Evolutionary conservation across 176 grass and related monocot genomes (phyloP).

Genomic region (Zea mays): DNA sequence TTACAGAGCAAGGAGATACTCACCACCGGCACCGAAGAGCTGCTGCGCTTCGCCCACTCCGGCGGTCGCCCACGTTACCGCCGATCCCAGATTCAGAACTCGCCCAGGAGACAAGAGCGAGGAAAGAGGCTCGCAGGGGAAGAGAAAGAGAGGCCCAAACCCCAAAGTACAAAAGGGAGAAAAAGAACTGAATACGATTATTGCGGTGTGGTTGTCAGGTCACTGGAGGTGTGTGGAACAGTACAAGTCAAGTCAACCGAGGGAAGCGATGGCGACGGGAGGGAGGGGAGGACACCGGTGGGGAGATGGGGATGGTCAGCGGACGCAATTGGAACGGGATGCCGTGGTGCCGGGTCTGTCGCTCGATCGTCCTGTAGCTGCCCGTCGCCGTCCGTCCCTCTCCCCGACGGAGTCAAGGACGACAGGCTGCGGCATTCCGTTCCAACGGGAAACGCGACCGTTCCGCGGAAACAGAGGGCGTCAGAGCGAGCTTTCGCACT

Average conservation of each 20-base stretch:
- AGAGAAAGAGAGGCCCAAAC: conserved; percentile 20
- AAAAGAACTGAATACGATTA: background rate
- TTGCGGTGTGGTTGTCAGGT: conserved; percentile 27
- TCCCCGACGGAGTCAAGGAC: conserved; percentile 29
- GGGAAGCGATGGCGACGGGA: conserved; percentile 35
- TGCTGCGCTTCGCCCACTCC: conserved; percentile 11
- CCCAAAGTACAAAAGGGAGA: conserved; percentile 16
- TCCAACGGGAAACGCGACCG: conserved; percentile 6
- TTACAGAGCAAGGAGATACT: conserved; percentile 27
- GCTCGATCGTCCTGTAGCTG: background rate
- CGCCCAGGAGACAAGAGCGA: background rate
- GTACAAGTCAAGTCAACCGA: conserved; percentile 48
- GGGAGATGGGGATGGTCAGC: conserved; percentile 33
- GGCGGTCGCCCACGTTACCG: background rate
- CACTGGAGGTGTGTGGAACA: conserved; percentile 23
- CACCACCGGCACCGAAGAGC: conserved; percentile 23
- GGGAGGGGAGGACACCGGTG: background rate
- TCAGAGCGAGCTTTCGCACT: conserved; percentile 24
- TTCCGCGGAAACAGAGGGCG: background rate
- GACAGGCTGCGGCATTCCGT: conserved; percentile 28
- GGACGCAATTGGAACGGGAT: conserved; percentile 18
- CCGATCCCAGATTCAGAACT: conserved; percentile 15
- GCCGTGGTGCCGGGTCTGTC: conserved; percentile 39
- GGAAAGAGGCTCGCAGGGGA: conserved; percentile 11
- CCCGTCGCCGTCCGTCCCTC: background rate